phyloP scores from a whole-genome alignment of 257 asterid genomes.

The Euphrasia confusa region DNA sequence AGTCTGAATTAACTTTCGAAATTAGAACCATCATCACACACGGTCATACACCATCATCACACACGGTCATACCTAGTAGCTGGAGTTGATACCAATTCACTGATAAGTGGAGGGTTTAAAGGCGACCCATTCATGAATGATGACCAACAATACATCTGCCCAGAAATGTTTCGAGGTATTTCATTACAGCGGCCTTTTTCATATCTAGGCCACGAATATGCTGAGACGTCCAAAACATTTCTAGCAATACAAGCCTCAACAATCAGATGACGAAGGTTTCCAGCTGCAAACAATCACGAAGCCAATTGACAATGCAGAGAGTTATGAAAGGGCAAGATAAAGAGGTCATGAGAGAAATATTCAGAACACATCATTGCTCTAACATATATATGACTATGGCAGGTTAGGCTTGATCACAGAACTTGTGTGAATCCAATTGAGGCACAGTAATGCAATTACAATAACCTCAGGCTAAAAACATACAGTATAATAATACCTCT shows the following conservation, averaged over 20 bases:
- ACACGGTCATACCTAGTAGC: constrained; percentile 97
- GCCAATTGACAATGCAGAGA: constrained; percentile 17
- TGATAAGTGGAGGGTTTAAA: constrained; percentile 71
- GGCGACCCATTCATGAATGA: constrained; percentile 80
- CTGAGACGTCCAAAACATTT: constrained; percentile 81
- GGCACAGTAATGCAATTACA: constrained; percentile 9
- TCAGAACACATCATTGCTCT: neutral
- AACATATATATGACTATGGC: neutral
- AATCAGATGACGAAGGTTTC: constrained; percentile 80
- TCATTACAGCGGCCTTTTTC: constrained; percentile 77
- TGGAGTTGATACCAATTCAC: constrained; percentile 75
- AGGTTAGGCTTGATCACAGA: constrained; percentile 9
- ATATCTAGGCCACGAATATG: constrained; percentile 96
- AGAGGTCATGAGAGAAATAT: neutral
- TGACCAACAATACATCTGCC: constrained; percentile 84
- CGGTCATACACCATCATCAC: too few relatives aligned
- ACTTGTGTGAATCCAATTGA: neutral
- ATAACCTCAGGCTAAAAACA: neutral
- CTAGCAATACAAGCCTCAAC: constrained; percentile 98
- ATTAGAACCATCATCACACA: too few relatives aligned
- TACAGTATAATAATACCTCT: too few relatives aligned
- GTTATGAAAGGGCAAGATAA: constrained; percentile 9
- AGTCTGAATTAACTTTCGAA: constrained; percentile 15
- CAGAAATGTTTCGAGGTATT: constrained; percentile 67
- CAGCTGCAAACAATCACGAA: constrained; percentile 52